Base-by-base conservation (phyloP, 345 rosid genomes). In the Aurinia saxatilis region DNA sequence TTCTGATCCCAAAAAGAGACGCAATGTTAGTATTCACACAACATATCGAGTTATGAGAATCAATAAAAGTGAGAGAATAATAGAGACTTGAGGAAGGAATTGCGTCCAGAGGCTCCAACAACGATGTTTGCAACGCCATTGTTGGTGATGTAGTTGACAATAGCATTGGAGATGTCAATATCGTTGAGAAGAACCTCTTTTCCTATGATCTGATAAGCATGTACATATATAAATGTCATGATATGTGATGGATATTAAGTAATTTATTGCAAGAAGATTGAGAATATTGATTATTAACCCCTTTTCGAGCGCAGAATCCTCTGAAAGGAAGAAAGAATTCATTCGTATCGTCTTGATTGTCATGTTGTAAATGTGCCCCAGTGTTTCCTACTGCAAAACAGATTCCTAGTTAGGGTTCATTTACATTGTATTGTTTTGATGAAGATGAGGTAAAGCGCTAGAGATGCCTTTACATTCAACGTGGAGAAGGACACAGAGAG, bases 231-330 rank as follows among this genome's bases (percentile, higher is more conserved):
- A 6, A 41, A 42, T 47, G 31, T 25, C 10, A 52, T 31, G 11
- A 56, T 12, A 10, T 1, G 41, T 35, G 8, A 11, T n/a, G 21
- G 18, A 9, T 27, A 4, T 10, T 35, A 55, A 46, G 57, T 46
- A 33, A 27, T 27, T 13, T 39, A 13, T 36, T 46, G 60, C 13
- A 30, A 54, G 36, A 21, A 41, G 47, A 57, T 42, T 17, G 9
- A 13, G 15, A 29, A 50, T 33, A 51, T 18, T 6, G 9, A 60
- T 25, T 25, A 66, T 61, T 82, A 21, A 82, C 95, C 73, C 90
- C 95, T 77, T 82, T 83, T 37, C 93, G 73, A 25, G 82, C 77
- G 18, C 88, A 90, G 52, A 69, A 82, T 67, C 81, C 93, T 15
- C 84, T 68, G 64, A 57, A 87, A n/a, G 90, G 88, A 72, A 77